Evolutionary conservation across 768 basidiomycete species (phyloP).

Genomic region (Suillus subalutaceus): DNA sequence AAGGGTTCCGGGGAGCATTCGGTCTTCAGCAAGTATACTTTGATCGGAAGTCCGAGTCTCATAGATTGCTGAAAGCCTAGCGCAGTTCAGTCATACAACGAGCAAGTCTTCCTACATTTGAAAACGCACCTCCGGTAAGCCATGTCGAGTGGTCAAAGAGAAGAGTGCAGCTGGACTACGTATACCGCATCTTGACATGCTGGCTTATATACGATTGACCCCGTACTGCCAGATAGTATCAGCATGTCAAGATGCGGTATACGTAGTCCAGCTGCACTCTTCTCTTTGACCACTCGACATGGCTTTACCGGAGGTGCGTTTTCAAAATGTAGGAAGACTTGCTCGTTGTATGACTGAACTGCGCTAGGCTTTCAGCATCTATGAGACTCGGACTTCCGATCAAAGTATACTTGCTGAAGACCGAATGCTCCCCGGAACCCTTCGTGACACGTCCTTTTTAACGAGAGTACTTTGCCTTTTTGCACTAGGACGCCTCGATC

Average conservation of each 20-base stretch:
- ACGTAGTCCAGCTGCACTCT: neutral
- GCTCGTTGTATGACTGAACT: neutral
- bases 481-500: neutral
- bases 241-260: neutral
- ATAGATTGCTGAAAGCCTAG: neutral
- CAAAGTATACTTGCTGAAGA: neutral
- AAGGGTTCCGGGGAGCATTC: neutral
- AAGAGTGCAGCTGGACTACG: neutral
- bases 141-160: neutral
- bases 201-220: no score
- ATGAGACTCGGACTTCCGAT: neutral
- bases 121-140: neutral
- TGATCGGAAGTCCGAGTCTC: neutral
- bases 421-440: neutral
- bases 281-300: neutral
- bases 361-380: neutral
- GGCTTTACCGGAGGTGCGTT: neutral
- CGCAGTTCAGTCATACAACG: neutral
- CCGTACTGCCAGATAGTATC: neutral
- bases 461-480: neutral
- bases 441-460: neutral
- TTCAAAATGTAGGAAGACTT: neutral
- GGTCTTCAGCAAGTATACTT: neutral
- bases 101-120: neutral
- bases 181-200: neutral